A percentile compares a stretch with the other conserved stretches of the same genome.
These are phyloP conservation scores for Canariomyces notabilis DNA, from an alignment of 2,329 filamentous ascomycete genomes.

Conservation along the genomic window DNA sequence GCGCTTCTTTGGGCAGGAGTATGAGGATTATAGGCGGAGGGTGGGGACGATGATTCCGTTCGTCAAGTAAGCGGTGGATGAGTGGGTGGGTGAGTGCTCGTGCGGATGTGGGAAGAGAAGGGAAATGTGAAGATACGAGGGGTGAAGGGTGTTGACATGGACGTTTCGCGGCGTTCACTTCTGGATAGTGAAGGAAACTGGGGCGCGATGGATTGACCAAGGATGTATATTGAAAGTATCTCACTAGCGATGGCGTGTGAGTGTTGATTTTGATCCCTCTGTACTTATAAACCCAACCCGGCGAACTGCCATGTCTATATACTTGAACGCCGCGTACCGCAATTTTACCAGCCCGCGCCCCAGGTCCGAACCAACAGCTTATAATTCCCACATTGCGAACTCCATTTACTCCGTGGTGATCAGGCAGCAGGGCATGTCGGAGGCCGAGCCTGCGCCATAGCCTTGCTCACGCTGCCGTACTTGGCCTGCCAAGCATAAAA, in stretches of 20 bases:
- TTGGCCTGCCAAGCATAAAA: constrained; percentile 99
- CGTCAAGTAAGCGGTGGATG: constrained; percentile 36
- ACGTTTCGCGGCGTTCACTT: no score
- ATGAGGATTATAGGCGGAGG: constrained; percentile 63
- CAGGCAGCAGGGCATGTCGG: constrained; percentile 11
- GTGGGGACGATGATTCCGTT: constrained; percentile 81
- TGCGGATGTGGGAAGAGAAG: background rate
- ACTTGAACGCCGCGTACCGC: background rate
- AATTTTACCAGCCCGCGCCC: background rate
- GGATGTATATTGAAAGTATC: no score
- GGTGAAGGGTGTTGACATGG: background rate
- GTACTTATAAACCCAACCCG: background rate
- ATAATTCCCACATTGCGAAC: background rate
- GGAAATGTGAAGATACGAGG: background rate
- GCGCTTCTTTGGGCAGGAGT: constrained; percentile 79
- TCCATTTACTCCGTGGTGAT: background rate
- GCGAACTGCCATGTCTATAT: background rate
- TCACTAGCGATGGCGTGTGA: no score
- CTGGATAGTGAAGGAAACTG: no score
- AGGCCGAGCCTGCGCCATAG: constrained; percentile 1
- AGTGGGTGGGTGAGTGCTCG: background rate
- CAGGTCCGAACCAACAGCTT: background rate
- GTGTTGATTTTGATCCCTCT: background rate
- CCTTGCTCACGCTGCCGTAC: constrained; percentile 73
- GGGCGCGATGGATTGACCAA: no score